phyloP scores from a whole-genome alignment of 371 early-diverging fungal genomes.

The Cokeromyces recurvatus region DNA sequence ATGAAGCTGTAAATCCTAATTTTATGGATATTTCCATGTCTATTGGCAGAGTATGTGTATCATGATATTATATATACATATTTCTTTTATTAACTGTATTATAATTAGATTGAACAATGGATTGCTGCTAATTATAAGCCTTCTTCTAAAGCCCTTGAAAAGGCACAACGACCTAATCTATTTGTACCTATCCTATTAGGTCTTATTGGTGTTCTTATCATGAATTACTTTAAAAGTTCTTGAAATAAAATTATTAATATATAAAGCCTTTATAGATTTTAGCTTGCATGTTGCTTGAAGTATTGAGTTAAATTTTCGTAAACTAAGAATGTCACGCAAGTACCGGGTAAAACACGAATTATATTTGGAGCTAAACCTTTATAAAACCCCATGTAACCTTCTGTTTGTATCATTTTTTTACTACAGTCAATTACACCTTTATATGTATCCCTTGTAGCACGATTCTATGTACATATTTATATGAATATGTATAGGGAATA shows the following conservation, averaged over 20 bases:
- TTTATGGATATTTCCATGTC: constrained; percentile 62
- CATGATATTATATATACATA: neutral
- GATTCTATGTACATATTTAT: constrained; percentile 20
- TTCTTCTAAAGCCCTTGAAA: constrained; percentile 10
- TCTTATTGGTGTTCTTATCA: constrained; percentile 22
- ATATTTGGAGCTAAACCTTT: constrained; percentile 91
- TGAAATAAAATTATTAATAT: too few species aligned
- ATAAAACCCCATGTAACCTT: constrained; percentile 89
- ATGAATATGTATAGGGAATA: too few species aligned
- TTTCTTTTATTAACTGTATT: neutral
- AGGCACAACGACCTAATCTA: constrained; percentile 5
- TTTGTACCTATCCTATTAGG: constrained; percentile 29
- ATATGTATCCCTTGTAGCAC: constrained; percentile 45
- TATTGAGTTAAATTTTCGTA: constrained; percentile 85
- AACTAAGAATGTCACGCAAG: constrained; percentile 91
- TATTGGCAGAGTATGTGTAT: constrained; percentile 41
- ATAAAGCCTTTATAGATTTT: too few species aligned
- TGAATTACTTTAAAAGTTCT: constrained; percentile 12
- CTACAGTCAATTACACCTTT: constrained; percentile 69
- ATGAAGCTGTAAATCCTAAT: constrained; percentile 63
- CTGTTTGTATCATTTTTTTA: constrained; percentile 63
- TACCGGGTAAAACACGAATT: constrained; percentile 91
- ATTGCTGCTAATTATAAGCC: constrained; percentile 22
- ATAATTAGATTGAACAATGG: constrained; percentile 43
- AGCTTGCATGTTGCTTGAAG: constrained; percentile 55